Base-by-base conservation (phyloP, 192 early-diverging fungal species). In the Coemansia sp. region DNA sequence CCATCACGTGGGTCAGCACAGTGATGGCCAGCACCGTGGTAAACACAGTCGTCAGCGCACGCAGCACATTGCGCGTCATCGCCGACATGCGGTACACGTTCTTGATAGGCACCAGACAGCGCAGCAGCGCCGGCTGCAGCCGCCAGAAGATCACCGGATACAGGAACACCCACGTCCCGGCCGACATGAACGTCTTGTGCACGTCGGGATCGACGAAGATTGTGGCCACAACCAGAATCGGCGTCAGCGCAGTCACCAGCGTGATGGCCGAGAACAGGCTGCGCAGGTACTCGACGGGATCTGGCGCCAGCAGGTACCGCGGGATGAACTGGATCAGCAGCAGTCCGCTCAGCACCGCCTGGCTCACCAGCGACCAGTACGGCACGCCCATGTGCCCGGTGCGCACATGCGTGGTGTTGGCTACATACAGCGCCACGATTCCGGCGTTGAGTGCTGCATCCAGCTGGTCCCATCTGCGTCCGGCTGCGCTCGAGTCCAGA, bases 81-180 rank as follows among this genome's bases (percentile, higher is more conserved):
- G 78, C 64, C 56, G 85, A 81, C 61, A 86, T 71, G 69, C 84
- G 59, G 74, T 88, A 78, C 13, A 87, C 63, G 62, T 85, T 89
- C 67, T 91, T 89, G 60, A 89, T 87, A 5, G 91, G 89, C 48
- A 84, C 72, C 61, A 91, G 70, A 59, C 83, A 84, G 19, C 78
- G 80, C 67, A 88, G 72, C 16, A 89, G 71, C 23, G 85, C 62
- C n/a, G 87, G 69, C 75, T 91, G 87, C 74, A 89, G 69, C 1
- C 90, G 83, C 81, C 87, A 84, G 66, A 92, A 91, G 11, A 91
- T 77, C 38, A 91, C 72, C 19, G 90, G 90, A 56, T 91, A 87
- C 44, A 86, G 38, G 39, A 77, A 85, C 58, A 85, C 76, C 76
- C 71, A 70, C 13, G 66, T 54, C 5, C 85, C 87, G 15, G 85